Evolutionary conservation across 305 asterid species (phyloP), one percentile per base, ranked within the genome.

Genomic region (Rubia occidens): DNA sequence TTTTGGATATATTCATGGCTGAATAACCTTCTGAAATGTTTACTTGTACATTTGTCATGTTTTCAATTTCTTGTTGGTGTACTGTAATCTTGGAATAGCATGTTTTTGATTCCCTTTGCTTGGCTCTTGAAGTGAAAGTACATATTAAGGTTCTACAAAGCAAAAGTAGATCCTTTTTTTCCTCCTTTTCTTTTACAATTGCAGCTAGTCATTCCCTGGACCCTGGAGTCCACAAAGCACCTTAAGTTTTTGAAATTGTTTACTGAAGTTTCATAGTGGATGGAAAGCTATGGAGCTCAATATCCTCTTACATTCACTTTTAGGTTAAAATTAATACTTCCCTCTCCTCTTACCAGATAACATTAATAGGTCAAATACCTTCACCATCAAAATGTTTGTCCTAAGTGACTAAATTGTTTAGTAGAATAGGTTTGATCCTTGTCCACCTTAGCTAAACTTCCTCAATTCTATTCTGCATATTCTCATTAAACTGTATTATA

Each of bases 51-150:
- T 17, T 32, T 32, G 17, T 11, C 40, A 37, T 35, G 54, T 20
- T 64, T 8, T 6, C 55, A 40, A 11, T 20, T 64, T 44, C 55
- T 64, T 44, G 17, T 64, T 42, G n/a, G 29, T 24, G 15, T 64
- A 1, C 24, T 5, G 11, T 64, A 20, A 18, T 45, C 39, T 0
- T 5, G n/a, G 59, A 3, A 21, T 14, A 8, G 20, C 60, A 26
- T 26, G 17, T 15, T 15, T 44, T 17, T 45, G 0, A 5, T 24
- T 24, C 8, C 10, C 43, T 29, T 49, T 26, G 6, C n/a, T 26
- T 29, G 21, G 40, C 15, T 66, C 60, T 47, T 11, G 60, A 29
- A 66, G 26, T 66, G 7, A 66, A 66, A n/a, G 39, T 47, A 64
- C 11, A 40, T 14, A 3, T 24, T 26, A 66, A 21, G 63, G 17